A percentile compares a stretch with the other conserved stretches of the same genome.
These are phyloP conservation scores for Citrullus amarus DNA, from an alignment of 306 rosid species.

Conservation along the genomic window DNA sequence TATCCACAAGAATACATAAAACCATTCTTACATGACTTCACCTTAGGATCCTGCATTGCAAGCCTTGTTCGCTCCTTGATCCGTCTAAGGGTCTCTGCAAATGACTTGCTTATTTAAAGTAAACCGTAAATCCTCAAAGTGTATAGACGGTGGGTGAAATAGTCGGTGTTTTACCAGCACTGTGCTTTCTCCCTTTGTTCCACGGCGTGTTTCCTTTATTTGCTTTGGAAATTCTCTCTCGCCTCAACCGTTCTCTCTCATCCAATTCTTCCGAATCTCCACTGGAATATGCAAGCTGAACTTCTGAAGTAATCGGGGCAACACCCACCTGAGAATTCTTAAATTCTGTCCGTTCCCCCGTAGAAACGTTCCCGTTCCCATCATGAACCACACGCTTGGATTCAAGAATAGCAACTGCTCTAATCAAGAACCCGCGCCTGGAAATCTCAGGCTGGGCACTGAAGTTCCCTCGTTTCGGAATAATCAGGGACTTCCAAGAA, in stretches of 20 bases:
- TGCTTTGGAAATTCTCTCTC: conserved; percentile 78
- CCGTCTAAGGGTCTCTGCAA: conserved; percentile 69
- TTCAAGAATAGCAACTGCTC: conserved; percentile 70
- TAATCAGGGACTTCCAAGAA: conserved; percentile 27
- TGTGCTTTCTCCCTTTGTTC: conserved; percentile 94
- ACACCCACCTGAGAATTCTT: conserved; percentile 14
- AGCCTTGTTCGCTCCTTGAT: conserved; percentile 85
- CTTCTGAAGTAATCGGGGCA: conserved; percentile 10
- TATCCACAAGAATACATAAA: conserved; percentile 43
- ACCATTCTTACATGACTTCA: conserved; percentile 95
- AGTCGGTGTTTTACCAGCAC: conserved; percentile 39
- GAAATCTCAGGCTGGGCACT: conserved; percentile 17
- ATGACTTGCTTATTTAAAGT: conserved; percentile 7
- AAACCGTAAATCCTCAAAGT: conserved; percentile 2
- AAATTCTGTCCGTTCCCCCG: not conserved
- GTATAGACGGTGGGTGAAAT: not conserved
- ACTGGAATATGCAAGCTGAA: conserved; percentile 15
- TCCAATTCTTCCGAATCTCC: conserved; percentile 24
- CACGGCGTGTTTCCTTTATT: conserved; percentile 83
- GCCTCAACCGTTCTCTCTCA: conserved; percentile 64
- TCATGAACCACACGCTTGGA: conserved; percentile 27
- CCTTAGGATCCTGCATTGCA: conserved; percentile 99
- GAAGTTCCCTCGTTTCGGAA: conserved; percentile 16
- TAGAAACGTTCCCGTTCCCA: conserved; percentile 16
- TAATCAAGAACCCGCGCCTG: conserved; percentile 25